Base-by-base conservation (phyloP, 306 rosid genomes). In the Castanopsis chinensis region DNA sequence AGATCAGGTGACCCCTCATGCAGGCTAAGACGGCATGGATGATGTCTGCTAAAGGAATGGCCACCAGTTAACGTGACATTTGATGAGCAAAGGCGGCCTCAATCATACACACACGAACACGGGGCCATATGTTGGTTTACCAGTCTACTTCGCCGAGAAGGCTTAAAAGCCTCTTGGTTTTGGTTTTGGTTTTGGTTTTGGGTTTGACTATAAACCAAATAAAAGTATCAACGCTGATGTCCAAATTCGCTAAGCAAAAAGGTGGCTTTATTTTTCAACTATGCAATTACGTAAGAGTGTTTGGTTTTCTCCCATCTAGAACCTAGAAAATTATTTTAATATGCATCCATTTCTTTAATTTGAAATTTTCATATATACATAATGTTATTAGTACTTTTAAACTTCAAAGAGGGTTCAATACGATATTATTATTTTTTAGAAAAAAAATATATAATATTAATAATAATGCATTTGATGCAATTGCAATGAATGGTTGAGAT, bases 21-120 rank as follows among this genome's bases (percentile, higher is more conserved):
- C 13, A 49, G 86, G 60, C 27, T 25, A 25, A 25, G 27, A 9
- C 65, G 78, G 77, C 53, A 51, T 52, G 19, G 69, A 60, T 83
- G 78, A 79, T 61, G 71, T 53, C 8, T 25, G 54, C 18, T 28
- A 5, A 27, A 1, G 59, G 20, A 78, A 18, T 69, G 49, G 72
- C 35, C 74, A 18, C 15, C 4, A 49, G 32, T 3, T 8, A 8
- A 37, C 49, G 15, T 45, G 69, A 25, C 71, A 60, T 63, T 30
- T 83, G 87, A 79, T 72, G 79, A 74, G 76, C 64, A 25, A 76
- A 72, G 82, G 82, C 84, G 79, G 84, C 79, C 76, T 33, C 28
- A 45, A 56, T 37, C 12, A 41, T 41, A 41, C 45, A 8, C 45
- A 41, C 45, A 4, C 52, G 1, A 23, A 49, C 37, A 19, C 41